Conservation (phyloP, 495 filamentous ascomycete species). For the Aspergillus biplanus region DNA sequence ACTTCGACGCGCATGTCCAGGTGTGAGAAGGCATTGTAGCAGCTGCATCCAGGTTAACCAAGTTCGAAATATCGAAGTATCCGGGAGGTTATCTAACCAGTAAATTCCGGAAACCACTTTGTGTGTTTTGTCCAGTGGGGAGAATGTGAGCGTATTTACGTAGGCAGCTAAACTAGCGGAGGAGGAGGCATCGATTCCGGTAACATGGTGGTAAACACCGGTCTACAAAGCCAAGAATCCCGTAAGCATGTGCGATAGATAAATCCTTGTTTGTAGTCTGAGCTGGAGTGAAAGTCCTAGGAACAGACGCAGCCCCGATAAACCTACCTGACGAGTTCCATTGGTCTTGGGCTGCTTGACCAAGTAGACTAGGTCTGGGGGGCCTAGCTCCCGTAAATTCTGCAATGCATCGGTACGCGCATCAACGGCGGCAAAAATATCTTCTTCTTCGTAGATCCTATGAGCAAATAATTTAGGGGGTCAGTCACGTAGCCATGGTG, state of each 20-base stretch:
- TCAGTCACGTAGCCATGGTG: slow-evolving; percentile 25
- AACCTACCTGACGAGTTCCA: slow-evolving; percentile 51
- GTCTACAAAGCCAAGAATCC: slow-evolving; percentile 51
- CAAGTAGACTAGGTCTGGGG: slow-evolving; percentile 93
- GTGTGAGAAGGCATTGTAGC: slow-evolving; percentile 99
- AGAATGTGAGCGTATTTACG: slow-evolving; percentile 95
- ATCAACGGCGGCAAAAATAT: slow-evolving; percentile 84
- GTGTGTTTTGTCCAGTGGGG: slow-evolving; percentile 79
- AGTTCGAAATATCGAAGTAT: slow-evolving; percentile 21
- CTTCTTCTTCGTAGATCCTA: slow-evolving; percentile 87
- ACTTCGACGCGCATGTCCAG: slow-evolving; percentile 98
- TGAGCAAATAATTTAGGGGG: slow-evolving; percentile 3
- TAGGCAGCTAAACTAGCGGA: slow-evolving; percentile 96
- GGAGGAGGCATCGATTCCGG: slow-evolving; percentile 94
- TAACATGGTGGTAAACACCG: slow-evolving; percentile 97
- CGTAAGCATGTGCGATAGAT: slow-evolving; percentile 2
- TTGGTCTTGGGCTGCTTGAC: slow-evolving; percentile 77
- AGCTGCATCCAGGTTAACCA: slow-evolving; percentile 56
- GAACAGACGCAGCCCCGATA: neutral
- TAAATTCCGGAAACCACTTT: slow-evolving; percentile 94
- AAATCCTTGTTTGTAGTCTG: neutral
- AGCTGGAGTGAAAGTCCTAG: neutral
- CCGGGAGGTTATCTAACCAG: slow-evolving; percentile 60
- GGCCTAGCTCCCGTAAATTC: slow-evolving; percentile 86
- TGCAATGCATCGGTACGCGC: slow-evolving; percentile 85